Conservation (phyloP, 805 yeast genomes). For the Helenozyma rhizophorensis region DNA sequence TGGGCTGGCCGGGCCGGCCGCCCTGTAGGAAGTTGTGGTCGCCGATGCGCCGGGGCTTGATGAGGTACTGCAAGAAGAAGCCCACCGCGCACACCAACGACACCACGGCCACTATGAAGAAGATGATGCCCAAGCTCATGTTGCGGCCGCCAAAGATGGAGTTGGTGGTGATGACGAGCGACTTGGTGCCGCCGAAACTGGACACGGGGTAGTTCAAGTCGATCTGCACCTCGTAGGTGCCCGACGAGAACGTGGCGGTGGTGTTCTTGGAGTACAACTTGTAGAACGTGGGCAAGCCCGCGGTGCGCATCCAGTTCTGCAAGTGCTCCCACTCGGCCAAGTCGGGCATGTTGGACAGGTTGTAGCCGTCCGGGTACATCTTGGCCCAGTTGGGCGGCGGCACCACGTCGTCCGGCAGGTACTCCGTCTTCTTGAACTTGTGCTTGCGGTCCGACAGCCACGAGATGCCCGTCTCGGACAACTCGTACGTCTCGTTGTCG, state of each 20-base stretch:
- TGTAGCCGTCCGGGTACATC: slow-evolving; percentile 82
- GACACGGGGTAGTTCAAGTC: slow-evolving; percentile 79
- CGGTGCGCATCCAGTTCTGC: slow-evolving; percentile 98
- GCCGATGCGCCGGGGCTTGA: slow-evolving; percentile 81
- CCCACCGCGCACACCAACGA: slow-evolving; percentile 66
- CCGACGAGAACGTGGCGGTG: slow-evolving; percentile 49
- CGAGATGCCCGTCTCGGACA: slow-evolving; percentile 62
- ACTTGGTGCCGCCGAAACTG: slow-evolving; percentile 84
- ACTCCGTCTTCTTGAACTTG: slow-evolving; percentile 68
- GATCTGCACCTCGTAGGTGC: slow-evolving; percentile 66
- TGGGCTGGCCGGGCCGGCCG: slow-evolving; percentile 13
- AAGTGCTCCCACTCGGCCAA: slow-evolving; percentile 73
- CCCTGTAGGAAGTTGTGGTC: slow-evolving; percentile 60
- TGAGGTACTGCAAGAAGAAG: slow-evolving; percentile 74
- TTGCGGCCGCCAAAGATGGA: slow-evolving; percentile 87
- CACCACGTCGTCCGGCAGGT: slow-evolving; percentile 63
- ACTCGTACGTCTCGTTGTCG: slow-evolving; percentile 38
- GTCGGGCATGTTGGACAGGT: slow-evolving; percentile 74
- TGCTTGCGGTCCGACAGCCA: slow-evolving; percentile 73
- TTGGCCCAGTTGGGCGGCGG: slow-evolving; percentile 94
- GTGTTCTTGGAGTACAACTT: slow-evolving; percentile 78
- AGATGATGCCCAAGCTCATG: slow-evolving; percentile 77
- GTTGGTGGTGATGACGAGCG: slow-evolving; percentile 75
- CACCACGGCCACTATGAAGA: slow-evolving; percentile 77
- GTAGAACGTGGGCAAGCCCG: slow-evolving; percentile 85